phyloP scores from a whole-genome alignment of 2,329 filamentous ascomycete species.

The Diaporthe sp. region DNA sequence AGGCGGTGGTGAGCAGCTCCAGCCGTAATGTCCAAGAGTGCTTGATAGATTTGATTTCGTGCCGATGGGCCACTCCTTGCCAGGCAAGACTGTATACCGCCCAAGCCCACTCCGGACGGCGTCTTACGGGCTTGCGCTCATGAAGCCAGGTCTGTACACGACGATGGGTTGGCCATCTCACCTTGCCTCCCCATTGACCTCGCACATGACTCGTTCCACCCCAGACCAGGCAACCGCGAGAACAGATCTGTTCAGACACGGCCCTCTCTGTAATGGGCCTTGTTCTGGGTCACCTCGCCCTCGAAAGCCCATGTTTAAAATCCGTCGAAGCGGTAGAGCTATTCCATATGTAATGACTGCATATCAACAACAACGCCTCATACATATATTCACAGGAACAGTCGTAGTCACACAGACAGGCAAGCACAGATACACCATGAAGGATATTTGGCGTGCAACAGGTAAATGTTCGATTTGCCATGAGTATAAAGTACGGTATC shows the following conservation, averaged over 20 bases:
- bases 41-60: not conserved
- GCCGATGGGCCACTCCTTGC: not conserved
- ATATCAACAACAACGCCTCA: too few species aligned
- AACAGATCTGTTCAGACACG: not conserved
- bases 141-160: too few species aligned
- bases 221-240: not conserved
- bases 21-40: not conserved
- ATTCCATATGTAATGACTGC: not conserved
- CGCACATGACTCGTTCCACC: too few species aligned
- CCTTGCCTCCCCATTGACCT: too few species aligned
- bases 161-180: too few species aligned
- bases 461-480: constrained; percentile 18
- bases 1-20: not conserved
- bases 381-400: not conserved
- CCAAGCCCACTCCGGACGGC: too few species aligned
- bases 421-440: not conserved
- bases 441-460: not conserved
- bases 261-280: not conserved
- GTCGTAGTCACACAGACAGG: not conserved
- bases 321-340: too few species aligned
- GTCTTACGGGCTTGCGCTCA: too few species aligned
- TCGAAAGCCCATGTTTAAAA: not conserved
- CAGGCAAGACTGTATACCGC: not conserved
- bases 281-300: not conserved
- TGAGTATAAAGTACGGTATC: constrained; percentile 1